Conservation (phyloP, 805 yeast genomes). For the Ascoidea tarda region DNA sequence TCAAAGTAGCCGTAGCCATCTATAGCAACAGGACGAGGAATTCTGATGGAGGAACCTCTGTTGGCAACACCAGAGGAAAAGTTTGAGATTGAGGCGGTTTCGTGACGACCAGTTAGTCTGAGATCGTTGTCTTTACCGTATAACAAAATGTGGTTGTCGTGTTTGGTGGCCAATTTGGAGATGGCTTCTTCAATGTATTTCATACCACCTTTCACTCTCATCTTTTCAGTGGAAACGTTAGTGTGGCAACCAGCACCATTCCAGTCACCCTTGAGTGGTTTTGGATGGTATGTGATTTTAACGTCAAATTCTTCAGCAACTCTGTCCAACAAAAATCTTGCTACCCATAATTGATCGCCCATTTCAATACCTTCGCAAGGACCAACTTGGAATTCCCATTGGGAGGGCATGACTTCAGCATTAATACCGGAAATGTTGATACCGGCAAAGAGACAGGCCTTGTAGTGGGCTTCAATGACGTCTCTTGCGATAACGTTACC, state of each 20-base stretch:
- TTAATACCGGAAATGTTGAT: constrained; percentile 87
- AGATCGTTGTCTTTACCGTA: constrained; percentile 92
- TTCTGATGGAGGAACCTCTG: constrained; percentile 98
- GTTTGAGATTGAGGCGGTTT: constrained; percentile 85
- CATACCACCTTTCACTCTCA: constrained; percentile 97
- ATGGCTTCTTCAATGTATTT: constrained; percentile 85
- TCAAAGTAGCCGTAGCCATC: constrained; percentile 98
- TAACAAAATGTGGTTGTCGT: constrained; percentile 86
- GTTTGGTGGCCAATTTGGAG: constrained; percentile 90
- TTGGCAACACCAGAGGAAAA: constrained; percentile 98
- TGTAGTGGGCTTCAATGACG: constrained; percentile 97
- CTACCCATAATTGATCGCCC: constrained; percentile 97
- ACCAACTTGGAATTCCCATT: constrained; percentile 99
- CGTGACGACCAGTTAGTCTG: constrained; percentile 97
- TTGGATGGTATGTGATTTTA: constrained; percentile 98
- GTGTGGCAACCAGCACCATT: constrained; percentile 99
- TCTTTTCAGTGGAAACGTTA: constrained; percentile 81
- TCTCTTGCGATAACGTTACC: constrained; percentile 98
- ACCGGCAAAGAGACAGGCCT: constrained; percentile 94
- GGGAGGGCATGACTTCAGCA: constrained; percentile 99
- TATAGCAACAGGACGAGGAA: constrained; percentile 96
- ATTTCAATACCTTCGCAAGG: constrained; percentile 90
- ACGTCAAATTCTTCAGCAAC: constrained; percentile 98
- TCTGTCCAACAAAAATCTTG: constrained; percentile 84
- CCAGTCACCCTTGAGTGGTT: constrained; percentile 98